These are phyloP conservation scores for Coniochaeta sp. DNA, from an alignment of 2,329 filamentous ascomycete genomes.

Conservation along the genomic window DNA sequence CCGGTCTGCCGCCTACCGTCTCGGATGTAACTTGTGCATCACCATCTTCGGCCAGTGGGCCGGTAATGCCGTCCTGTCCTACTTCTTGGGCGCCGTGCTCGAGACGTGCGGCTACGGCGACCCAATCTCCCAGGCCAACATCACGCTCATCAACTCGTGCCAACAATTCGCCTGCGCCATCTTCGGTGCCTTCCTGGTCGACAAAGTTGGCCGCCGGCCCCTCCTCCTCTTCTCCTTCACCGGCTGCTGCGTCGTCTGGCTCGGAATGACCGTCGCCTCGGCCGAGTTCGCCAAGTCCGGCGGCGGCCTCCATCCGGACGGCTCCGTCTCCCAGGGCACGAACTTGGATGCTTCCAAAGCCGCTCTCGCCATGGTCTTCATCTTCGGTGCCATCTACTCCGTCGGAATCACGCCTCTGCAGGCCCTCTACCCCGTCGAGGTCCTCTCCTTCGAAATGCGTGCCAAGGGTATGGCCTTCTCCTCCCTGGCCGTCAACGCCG, in stretches of 20 bases:
- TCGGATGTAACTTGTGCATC: conserved; percentile 31
- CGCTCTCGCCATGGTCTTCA: conserved; percentile 43
- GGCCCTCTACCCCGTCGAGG: conserved; percentile 34
- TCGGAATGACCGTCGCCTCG: conserved; percentile 39
- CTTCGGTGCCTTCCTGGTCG: conserved; percentile 40
- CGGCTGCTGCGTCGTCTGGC: conserved; percentile 39
- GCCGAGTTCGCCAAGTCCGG: conserved; percentile 15
- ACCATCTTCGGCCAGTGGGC: conserved; percentile 36
- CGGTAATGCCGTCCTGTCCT: conserved; percentile 31
- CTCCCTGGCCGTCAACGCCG: conserved; percentile 31
- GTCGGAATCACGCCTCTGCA: conserved; percentile 39
- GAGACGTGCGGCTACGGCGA: conserved; percentile 39
- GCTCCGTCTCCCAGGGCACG: conserved; percentile 12
- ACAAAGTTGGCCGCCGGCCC: conserved; percentile 42
- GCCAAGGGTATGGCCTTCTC: conserved; percentile 35
- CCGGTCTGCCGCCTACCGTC: conserved; percentile 27
- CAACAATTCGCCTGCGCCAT: conserved; percentile 42
- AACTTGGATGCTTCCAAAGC: conserved; percentile 34
- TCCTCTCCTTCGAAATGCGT: conserved; percentile 28
- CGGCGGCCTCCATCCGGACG: conserved; percentile 18
- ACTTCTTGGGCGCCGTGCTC: conserved; percentile 42
- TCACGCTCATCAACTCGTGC: conserved; percentile 43
- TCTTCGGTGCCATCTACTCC: conserved; percentile 45
- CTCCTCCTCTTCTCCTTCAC: conserved; percentile 42
- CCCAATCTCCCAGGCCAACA: conserved; percentile 32